Base-by-base conservation (phyloP, 768 basidiomycete species). In the Mrakia gelida region DNA sequence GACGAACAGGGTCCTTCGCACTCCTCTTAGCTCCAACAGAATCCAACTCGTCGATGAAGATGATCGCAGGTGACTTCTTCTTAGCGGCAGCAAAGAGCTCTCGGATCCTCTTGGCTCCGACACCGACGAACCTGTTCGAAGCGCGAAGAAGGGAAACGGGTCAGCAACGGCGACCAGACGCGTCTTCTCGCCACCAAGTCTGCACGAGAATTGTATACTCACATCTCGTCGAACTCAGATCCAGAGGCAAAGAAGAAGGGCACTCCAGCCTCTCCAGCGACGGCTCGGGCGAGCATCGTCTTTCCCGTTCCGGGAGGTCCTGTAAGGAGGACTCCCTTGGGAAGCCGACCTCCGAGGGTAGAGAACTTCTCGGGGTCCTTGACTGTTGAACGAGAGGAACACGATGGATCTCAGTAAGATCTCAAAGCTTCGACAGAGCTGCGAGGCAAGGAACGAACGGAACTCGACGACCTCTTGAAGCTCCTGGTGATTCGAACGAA, bases 191-290 rank as follows among this genome's bases (percentile, higher is more conserved):
- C 38, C 38, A 38, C 8, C 4, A 3, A 38, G 38, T 8, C 38
- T 3, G 38, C 4, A 38, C 8, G 90, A 81, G 98, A 98, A 43
- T 98, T 88, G 26, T 23, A 8, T 2, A 77, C 76, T 59, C 38
- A 73, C 95, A 98, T 98, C 86, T 99, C 97, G 79, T 98, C 95
- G 83, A 99, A 98, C 83, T 99, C 97, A 63, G 96, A 98, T 16
- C 96, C 97, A 49, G 93, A 94, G 49, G 96, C 94, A 82, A 95
- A 97, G 84, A 98, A 91, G 87, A 99, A 99, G 0, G 95, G 94
- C 5, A 99, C 97, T 23, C 92, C 95, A 21, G 97, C 97, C 86
- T 99, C 97, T 70, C 97, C 97, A 3, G 97, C 97, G 10, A 98
- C 91, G 16, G 97, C 97, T 79, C 96, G 88, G 7, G 97, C 97